These are phyloP conservation scores for Pseudogymnoascus sp. DNA, from an alignment of 2,329 filamentous ascomycete genomes.

Conservation along the genomic window DNA sequence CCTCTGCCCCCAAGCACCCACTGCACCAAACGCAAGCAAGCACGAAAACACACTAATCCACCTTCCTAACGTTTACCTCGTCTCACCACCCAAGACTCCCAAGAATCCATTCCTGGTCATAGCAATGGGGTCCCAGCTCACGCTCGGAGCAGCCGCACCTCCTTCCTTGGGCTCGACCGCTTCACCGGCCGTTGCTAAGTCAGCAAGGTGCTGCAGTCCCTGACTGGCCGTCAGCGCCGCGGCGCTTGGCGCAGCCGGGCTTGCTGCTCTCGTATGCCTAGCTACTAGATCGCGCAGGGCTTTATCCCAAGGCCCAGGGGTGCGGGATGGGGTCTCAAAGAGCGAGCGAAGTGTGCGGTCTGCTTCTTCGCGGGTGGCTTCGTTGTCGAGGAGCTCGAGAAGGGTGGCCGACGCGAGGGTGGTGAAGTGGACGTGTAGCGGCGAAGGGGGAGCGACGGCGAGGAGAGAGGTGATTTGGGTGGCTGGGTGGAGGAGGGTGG, in stretches of 20 bases:
- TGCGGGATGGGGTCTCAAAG: background rate
- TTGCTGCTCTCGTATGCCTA: background rate
- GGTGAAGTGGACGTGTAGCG: constrained; percentile 60
- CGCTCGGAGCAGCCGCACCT: background rate
- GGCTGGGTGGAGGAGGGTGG: constrained; percentile 53
- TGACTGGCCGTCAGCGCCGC: constrained; percentile 3
- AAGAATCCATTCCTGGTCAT: background rate
- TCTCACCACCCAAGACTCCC: background rate
- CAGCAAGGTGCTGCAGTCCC: constrained; percentile 16
- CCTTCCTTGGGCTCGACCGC: constrained; percentile 29
- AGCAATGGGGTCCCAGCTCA: background rate
- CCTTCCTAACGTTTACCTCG: background rate
- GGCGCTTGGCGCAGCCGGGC: background rate
- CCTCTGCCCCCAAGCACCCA: background rate
- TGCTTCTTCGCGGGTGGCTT: constrained; percentile 49
- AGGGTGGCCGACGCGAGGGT: constrained; percentile 54
- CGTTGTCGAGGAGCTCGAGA: constrained; percentile 48
- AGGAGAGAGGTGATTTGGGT: constrained; percentile 52
- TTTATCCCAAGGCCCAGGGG: background rate
- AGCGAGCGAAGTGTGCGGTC: constrained; percentile 19
- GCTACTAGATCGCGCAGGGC: background rate
- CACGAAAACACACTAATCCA: background rate
- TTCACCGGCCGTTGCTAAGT: constrained; percentile 33
- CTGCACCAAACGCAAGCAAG: background rate
- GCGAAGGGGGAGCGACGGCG: constrained; percentile 47